phyloP scores from a whole-genome alignment of 805 yeast genomes.

The Saccharomycopsis sp. region DNA sequence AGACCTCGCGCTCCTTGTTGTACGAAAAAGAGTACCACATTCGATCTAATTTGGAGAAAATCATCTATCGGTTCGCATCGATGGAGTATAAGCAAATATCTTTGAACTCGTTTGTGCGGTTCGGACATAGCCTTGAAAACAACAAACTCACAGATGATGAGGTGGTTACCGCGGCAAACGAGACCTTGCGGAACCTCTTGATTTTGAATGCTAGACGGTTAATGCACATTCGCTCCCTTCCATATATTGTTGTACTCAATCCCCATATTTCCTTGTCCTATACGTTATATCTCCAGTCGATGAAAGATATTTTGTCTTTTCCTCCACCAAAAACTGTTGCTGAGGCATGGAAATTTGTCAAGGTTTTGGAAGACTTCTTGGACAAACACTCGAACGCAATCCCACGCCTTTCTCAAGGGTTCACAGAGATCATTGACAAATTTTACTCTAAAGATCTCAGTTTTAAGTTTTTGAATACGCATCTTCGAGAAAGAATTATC shows the following conservation, averaged over 20 bases:
- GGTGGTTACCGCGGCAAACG: slow-evolving; percentile 37
- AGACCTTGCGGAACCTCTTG: slow-evolving; percentile 50
- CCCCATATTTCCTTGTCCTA: slow-evolving; percentile 80
- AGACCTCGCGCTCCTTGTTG: slow-evolving; percentile 19
- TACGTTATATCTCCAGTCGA: slow-evolving; percentile 63
- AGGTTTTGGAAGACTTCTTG: slow-evolving; percentile 50
- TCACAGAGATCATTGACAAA: slow-evolving; percentile 52
- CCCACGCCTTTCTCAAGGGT: slow-evolving; percentile 75
- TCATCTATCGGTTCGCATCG: slow-evolving; percentile 50
- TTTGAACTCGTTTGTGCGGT: slow-evolving; percentile 42
- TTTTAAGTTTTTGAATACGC: slow-evolving; percentile 61
- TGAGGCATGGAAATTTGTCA: slow-evolving; percentile 49
- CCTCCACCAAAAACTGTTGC: slow-evolving; percentile 40
- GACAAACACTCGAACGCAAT: slow-evolving; percentile 80
- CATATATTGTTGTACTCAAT: slow-evolving; percentile 78
- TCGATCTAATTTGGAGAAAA: slow-evolving; percentile 50
- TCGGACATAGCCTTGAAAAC: slow-evolving; percentile 30
- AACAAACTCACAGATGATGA: slow-evolving; percentile 29
- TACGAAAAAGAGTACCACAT: slow-evolving; percentile 50
- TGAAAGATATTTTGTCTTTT: slow-evolving; percentile 42
- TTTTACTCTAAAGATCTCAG: slow-evolving; percentile 41
- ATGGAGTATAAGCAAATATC: slow-evolving; percentile 48
- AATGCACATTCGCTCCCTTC: slow-evolving; percentile 62
- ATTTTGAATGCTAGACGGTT: slow-evolving; percentile 66
- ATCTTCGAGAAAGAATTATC: slow-evolving; percentile 75